Evolutionary conservation across 257 asterid species (phyloP).

Genomic region (Echites panduratus): DNA sequence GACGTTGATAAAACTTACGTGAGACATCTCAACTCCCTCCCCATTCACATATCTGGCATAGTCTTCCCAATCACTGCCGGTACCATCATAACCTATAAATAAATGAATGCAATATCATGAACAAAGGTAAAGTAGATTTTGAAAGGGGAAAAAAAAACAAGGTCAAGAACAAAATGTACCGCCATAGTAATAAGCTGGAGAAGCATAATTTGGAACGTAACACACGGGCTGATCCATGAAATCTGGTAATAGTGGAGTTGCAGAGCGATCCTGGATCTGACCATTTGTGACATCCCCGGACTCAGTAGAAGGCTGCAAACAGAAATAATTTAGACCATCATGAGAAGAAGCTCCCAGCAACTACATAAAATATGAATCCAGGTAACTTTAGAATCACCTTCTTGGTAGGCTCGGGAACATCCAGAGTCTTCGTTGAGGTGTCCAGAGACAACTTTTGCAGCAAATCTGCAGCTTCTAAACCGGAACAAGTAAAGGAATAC

Average conservation of each 20-base stretch:
- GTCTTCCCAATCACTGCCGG: conserved; percentile 39
- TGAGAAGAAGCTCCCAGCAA: not conserved
- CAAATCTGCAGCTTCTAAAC: conserved; percentile 29
- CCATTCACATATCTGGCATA: conserved; percentile 27
- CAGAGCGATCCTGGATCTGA: conserved; percentile 31
- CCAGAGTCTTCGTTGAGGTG: conserved; percentile 24
- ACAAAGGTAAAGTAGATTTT: not conserved
- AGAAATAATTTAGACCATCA: not conserved
- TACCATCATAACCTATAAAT: conserved; percentile 24
- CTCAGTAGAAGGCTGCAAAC: not conserved
- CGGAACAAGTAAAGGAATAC: conserved; percentile 32
- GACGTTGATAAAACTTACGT: conserved; percentile 15
- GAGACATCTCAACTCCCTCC: conserved; percentile 30
- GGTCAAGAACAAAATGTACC: conserved; percentile 17
- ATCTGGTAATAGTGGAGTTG: conserved; percentile 25
- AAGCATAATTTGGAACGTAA: conserved; percentile 34
- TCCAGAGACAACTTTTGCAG: conserved; percentile 37
- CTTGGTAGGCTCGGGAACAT: conserved; percentile 22
- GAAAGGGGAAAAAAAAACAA: no score
- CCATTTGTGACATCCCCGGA: conserved; percentile 17
- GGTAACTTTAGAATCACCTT: conserved; percentile 17
- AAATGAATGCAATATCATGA: not conserved
- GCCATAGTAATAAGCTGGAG: conserved; percentile 33
- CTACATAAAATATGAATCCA: not conserved
- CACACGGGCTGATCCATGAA: conserved; percentile 29